A percentile compares a stretch with the other conserved stretches of the same genome.
These are phyloP conservation scores for Crotalaria pallida DNA, from an alignment of 306 rosid species.

Conservation along the genomic window DNA sequence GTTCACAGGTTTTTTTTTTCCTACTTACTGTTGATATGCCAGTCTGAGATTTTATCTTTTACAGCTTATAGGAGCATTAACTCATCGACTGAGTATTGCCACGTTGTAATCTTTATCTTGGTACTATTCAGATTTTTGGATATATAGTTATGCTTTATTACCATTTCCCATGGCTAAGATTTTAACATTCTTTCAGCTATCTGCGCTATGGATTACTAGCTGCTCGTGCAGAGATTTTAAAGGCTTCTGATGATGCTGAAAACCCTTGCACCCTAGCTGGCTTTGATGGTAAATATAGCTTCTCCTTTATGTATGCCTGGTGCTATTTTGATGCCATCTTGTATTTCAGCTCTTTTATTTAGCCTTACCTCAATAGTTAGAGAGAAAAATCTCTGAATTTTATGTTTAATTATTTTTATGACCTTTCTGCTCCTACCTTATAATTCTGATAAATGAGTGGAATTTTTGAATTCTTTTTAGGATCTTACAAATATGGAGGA, in stretches of 20 bases:
- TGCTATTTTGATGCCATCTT: constrained; percentile 11
- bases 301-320: neutral
- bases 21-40: constrained; percentile 18
- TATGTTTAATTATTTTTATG: neutral
- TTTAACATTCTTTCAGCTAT: constrained; percentile 55
- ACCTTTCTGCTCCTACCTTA: neutral
- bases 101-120: neutral
- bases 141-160: neutral
- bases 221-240: constrained; percentile 93
- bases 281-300: constrained; percentile 57
- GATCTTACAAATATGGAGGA: constrained; percentile 77
- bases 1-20: constrained; percentile 75
- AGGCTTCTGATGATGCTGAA: constrained; percentile 56
- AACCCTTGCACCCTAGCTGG: constrained; percentile 83
- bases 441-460: neutral
- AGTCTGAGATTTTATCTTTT: constrained; percentile 9
- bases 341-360: neutral
- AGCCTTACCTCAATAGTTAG: neutral
- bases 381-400: neutral
- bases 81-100: neutral
- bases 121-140: neutral
- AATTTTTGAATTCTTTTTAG: constrained; percentile 28
- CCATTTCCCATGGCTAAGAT: constrained; percentile 11
- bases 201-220: constrained; percentile 92
- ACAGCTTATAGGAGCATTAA: neutral